Base-by-base conservation (phyloP, 2,329 filamentous ascomycete species). In the Pseudogymnoascus sp. region DNA sequence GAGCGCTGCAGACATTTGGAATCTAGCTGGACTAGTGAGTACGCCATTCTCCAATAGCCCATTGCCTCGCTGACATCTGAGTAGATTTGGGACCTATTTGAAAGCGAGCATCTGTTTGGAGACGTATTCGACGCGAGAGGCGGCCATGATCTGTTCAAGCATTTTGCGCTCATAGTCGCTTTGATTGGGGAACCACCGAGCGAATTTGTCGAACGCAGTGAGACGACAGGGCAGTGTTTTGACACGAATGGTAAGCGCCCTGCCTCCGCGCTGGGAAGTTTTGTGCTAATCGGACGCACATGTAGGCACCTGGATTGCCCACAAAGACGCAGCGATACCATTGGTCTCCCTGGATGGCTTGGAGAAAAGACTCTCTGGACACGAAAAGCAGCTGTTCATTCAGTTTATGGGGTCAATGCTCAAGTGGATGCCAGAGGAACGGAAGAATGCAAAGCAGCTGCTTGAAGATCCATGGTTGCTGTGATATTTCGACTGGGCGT, bases 121-220 rank as follows among this genome's bases (percentile, higher is more conserved):
- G 65, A 41, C n/a, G 28, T 48, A 62, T 34, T 48, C 34, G 23
- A 48, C 14, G 63, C 37, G 28, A 62, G 39, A 37, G 60, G 64
- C 28, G 11, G 16, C 28, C 78, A 79, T 39, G 69, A 73, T 68
- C 69, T 76, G 39, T 73, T 73, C 3, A 51, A 69, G 61, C 75
- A 79, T 63, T 63, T 80, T 6, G 76, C 77, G 2, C 71, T 78
- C 67, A 79, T 79, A 71, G 77, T 77, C 62, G 75, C 73, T 14
- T 71, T 79, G 64, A 67, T 79, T 2, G 77, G 77, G n/a, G 72
- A 70, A 37, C 76, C 77, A 10, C 76, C 74, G 61, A 71, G 67
- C 61, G 71, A 73, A 61, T 48, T 78, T 43, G 16, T 43, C 6
- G 1, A 8, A 43, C 41, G 41, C 8, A 43, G 41, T 21, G 19